Base-by-base conservation (phyloP, 2,329 filamentous ascomycete species). In the Stagonosporopsis cucurbitacearum region DNA sequence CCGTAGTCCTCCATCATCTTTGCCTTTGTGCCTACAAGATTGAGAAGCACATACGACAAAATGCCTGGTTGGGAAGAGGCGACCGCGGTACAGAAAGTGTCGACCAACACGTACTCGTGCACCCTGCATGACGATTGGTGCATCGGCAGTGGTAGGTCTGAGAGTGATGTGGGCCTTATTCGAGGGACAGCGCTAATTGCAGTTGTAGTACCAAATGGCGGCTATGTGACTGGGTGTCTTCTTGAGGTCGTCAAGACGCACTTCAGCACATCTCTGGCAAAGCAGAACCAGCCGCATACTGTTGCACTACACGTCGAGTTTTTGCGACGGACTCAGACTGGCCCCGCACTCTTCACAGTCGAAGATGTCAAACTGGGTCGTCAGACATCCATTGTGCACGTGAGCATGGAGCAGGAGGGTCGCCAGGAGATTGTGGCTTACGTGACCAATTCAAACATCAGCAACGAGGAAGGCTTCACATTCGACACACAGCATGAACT, bases 301-400 rank as follows among this genome's bases (percentile, higher is more conserved):
- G 83, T 89, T 50, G 82, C 85, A 11, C 77, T 89, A 19, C 87
- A 90, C 66, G 78, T 88, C 33, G 82, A 86, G 54, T 90, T 89
- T 74, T 79, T 90, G 6, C 82, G 86, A 4, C 82, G 87, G 57
- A 89, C 87, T 0, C 78, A 84, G 56, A 76, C 75, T 19, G 87
- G 87, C 0, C 80, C 80, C 0, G 86, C 82, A 2, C 76, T 73
- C 2, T 83, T 89, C 69, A 81, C 75, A 19, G 82, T 90, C 23
- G 78, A 82, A 59, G 84, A 90, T 70, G 80, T 84, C 43, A 90
- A 90, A 69, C 77, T 90, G 36, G 87, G 87, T 15, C 78, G 82
- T 2, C 84, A 87, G 62, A 84, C 86, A 2, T 86, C 84, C 17
- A 81, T 86, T 25, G 80, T 90, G 22, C 86, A 89, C 66, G 78